Percentiles rank a stretch among this genome's conserved stretches.
Evolutionary conservation across 2,329 filamentous ascomycete species (phyloP).

Genomic region (Xylariaceae sp.): DNA sequence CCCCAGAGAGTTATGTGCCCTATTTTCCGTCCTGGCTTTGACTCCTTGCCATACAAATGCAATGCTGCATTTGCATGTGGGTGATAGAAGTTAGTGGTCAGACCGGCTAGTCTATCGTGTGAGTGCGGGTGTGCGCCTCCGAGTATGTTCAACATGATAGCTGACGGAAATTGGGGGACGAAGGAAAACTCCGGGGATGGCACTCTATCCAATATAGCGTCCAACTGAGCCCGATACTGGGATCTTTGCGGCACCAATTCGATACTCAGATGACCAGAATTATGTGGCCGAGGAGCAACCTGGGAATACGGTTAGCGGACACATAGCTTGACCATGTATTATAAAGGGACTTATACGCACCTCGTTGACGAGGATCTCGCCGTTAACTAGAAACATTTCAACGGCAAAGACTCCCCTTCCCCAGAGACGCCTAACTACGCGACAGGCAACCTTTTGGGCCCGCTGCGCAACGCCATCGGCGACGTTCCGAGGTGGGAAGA

Average conservation of each 20-base stretch:
- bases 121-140: slow-evolving; percentile 64
- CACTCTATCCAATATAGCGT: slow-evolving; percentile 69
- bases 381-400: slow-evolving; percentile 87
- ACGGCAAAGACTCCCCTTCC: slow-evolving; percentile 94
- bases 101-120: slow-evolving; percentile 50
- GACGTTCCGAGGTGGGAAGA: slow-evolving; percentile 74
- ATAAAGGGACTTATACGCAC: slow-evolving; percentile 14
- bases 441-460: slow-evolving; percentile 72
- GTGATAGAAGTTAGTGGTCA: slow-evolving; percentile 42
- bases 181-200: slow-evolving; percentile 52
- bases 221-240: slow-evolving; percentile 87
- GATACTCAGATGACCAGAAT: slow-evolving; percentile 93
- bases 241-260: slow-evolving; percentile 80
- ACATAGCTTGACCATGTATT: not conserved
- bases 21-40: slow-evolving; percentile 87
- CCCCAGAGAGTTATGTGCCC: slow-evolving; percentile 85
- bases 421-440: slow-evolving; percentile 74
- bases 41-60: slow-evolving; percentile 89
- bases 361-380: slow-evolving; percentile 75
- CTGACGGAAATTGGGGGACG: slow-evolving; percentile 54
- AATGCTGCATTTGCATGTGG: slow-evolving; percentile 53
- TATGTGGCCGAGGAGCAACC: slow-evolving; percentile 52
- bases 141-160: slow-evolving; percentile 79
- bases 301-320: slow-evolving; percentile 3
- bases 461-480: slow-evolving; percentile 54